phyloP scores from a whole-genome alignment of 176 grass and related monocot species.

The Poa annua region DNA sequence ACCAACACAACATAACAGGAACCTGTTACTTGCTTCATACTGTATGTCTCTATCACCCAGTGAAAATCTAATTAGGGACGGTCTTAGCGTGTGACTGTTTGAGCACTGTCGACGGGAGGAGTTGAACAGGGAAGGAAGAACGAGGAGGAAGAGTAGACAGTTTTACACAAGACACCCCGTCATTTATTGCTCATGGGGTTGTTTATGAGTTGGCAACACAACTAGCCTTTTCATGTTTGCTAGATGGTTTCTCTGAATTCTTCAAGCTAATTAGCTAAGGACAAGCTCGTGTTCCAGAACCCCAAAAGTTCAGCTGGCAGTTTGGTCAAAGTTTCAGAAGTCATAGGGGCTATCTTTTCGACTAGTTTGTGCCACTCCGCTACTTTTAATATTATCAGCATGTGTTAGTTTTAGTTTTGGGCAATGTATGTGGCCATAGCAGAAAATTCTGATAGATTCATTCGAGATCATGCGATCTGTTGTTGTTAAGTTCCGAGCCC shows the following conservation, averaged over 20 bases:
- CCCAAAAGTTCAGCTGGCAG: neutral
- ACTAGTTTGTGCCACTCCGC: neutral
- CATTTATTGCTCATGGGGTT: neutral
- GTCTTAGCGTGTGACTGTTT: neutral
- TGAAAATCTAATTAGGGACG: neutral
- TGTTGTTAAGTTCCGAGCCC: neutral
- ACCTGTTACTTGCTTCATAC: neutral
- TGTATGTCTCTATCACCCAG: neutral
- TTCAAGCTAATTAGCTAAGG: neutral
- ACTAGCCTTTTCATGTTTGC: neutral
- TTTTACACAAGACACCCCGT: neutral
- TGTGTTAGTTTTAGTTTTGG: constrained; percentile 1
- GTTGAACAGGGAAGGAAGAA: no score
- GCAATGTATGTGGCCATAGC: constrained; percentile 9
- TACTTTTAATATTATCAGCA: constrained; percentile 5
- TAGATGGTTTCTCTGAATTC: constrained; percentile 16
- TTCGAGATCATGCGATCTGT: constrained; percentile 2
- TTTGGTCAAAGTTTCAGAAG: neutral
- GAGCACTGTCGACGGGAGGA: neutral
- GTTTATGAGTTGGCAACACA: neutral
- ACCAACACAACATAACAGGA: neutral
- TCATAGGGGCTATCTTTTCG: neutral
- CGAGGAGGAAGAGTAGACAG: no score
- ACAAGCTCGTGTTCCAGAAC: neutral
- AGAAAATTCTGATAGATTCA: constrained; percentile 6